phyloP scores from a whole-genome alignment of 176 grass and related monocot genomes.

The Thinopyrum elongatum region DNA sequence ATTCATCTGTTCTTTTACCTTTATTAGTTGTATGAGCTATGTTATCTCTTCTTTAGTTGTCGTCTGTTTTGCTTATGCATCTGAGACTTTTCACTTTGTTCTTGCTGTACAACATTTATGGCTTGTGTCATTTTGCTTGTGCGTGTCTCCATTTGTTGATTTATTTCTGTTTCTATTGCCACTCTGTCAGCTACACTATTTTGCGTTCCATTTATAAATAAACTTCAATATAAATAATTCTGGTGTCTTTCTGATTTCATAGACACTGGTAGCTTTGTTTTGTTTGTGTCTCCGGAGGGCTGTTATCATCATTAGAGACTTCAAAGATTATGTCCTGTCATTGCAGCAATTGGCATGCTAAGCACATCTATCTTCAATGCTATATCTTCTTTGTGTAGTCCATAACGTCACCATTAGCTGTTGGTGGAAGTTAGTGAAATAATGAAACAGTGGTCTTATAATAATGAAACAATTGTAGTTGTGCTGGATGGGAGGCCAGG shows the following conservation, averaged over 20 bases:
- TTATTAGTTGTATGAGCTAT: background rate
- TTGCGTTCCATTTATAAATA: background rate
- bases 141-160: background rate
- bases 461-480: too few relatives aligned
- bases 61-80: background rate
- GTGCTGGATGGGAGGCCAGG: background rate
- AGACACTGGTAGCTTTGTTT: background rate
- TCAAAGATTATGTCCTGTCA: background rate
- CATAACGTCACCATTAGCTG: background rate
- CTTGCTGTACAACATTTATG: conserved; percentile 16
- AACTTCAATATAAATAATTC: background rate
- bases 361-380: conserved; percentile 10
- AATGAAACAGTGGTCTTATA: background rate
- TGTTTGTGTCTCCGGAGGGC: background rate
- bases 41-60: background rate
- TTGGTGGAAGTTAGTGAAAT: background rate
- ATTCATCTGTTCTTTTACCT: background rate
- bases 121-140: background rate
- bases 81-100: background rate
- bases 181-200: background rate
- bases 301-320: background rate
- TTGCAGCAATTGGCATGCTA: background rate
- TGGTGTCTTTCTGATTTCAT: background rate
- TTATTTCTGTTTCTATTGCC: background rate
- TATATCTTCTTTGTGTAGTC: background rate